Evolutionary conservation across 768 basidiomycete species (phyloP).

Genomic region (Coprinopsis sp.): DNA sequence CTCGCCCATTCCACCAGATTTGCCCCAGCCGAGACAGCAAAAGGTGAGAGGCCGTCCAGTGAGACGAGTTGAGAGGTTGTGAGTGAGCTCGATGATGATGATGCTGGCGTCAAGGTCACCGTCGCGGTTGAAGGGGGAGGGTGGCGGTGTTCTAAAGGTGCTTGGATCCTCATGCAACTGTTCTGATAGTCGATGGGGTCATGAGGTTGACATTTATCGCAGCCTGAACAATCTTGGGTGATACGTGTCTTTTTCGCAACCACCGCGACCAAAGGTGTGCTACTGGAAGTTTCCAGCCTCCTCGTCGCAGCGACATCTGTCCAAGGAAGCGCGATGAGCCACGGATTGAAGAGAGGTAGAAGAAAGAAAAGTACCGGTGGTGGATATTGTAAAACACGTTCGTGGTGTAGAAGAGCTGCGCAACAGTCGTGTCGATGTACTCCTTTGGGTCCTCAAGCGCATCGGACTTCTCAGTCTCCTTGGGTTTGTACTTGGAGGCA

Average conservation of each 20-base stretch:
- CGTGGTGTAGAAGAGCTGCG: conserved; percentile 85
- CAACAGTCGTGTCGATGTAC: conserved; percentile 82
- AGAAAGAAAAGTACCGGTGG: conserved; percentile 51
- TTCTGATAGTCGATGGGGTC: conserved; percentile 81
- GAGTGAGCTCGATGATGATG: conserved; percentile 84
- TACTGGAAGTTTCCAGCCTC: conserved; percentile 95
- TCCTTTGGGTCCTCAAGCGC: conserved; percentile 67
- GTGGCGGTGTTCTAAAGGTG: conserved; percentile 90
- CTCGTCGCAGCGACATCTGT: conserved; percentile 88
- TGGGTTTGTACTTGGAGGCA: conserved; percentile 72
- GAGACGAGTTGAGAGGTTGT: conserved; percentile 89
- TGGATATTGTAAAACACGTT: conserved; percentile 79
- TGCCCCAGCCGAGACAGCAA: conserved; percentile 93
- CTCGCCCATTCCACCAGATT: conserved; percentile 96
- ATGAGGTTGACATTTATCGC: conserved; percentile 91
- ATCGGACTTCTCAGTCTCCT: conserved; percentile 48
- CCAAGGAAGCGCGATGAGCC: conserved; percentile 10
- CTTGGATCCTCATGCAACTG: conserved; percentile 93
- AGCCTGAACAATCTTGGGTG: conserved; percentile 92
- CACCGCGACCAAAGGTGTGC: conserved; percentile 91
- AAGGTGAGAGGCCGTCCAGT: conserved; percentile 94
- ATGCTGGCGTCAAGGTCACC: conserved; percentile 97
- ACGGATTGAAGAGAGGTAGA: background rate
- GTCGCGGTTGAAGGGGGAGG: conserved; percentile 90
- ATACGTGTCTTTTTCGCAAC: conserved; percentile 84